These are phyloP conservation scores for Artemisia tridentata DNA, from an alignment of 129 eudicot genomes.

Conservation along the genomic window DNA sequence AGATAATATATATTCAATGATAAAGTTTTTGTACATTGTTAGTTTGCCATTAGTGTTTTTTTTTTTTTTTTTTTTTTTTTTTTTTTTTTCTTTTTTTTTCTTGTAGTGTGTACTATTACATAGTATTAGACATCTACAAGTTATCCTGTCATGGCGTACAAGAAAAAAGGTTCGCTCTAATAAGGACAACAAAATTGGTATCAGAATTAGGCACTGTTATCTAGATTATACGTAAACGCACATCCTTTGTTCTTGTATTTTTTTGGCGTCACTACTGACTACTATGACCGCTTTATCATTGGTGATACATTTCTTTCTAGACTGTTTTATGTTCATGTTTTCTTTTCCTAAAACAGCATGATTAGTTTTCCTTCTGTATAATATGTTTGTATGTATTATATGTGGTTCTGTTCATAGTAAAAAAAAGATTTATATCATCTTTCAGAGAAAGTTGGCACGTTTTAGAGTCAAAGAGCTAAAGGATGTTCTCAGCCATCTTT, in stretches of 20 bases:
- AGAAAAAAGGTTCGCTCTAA: too few relatives aligned
- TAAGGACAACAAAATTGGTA: too few relatives aligned
- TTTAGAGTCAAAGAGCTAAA: slow-evolving; percentile 54
- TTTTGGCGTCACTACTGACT: background rate
- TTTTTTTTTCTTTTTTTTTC: too few relatives aligned
- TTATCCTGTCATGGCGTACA: too few relatives aligned
- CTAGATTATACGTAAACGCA: background rate
- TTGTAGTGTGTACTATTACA: too few relatives aligned
- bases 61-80: too few relatives aligned
- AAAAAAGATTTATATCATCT: background rate
- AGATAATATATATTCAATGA: too few relatives aligned
- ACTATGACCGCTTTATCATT: slow-evolving; percentile 11
- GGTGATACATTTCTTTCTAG: slow-evolving; percentile 1
- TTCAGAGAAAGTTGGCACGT: slow-evolving; percentile 40
- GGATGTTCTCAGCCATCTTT: slow-evolving; percentile 49
- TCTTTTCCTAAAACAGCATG: too few relatives aligned
- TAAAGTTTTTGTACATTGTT: too few relatives aligned
- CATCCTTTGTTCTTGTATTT: background rate
- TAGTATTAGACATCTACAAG: too few relatives aligned
- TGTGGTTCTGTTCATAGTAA: slow-evolving; percentile 2
- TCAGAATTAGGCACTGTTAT: background rate
- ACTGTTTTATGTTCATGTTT: slow-evolving; percentile 8
- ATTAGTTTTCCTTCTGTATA: background rate
- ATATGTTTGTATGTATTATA: background rate
- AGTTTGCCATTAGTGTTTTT: too few relatives aligned